Evolutionary conservation across 352 stramenopile species (phyloP).

Genomic region (Thalassiosira delicatula): DNA sequence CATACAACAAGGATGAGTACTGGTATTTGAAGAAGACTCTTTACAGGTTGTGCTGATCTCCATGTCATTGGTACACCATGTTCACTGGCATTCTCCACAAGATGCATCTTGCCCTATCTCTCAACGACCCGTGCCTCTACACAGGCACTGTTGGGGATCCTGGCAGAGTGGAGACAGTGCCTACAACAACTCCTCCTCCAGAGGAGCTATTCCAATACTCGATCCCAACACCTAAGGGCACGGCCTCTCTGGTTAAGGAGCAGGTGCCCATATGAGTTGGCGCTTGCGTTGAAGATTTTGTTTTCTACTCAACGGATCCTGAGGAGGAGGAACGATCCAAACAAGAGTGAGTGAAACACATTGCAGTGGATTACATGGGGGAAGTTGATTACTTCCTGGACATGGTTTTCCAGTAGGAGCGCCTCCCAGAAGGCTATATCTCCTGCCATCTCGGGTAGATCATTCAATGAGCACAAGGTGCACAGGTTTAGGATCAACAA

Average conservation of each 20-base stretch:
- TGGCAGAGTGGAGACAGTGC: too few species aligned
- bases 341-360: background rate
- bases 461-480: background rate
- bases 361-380: slow-evolving; percentile 18
- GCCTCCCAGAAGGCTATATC: background rate
- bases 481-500: background rate
- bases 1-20: background rate
- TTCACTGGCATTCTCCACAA: background rate
- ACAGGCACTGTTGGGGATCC: too few species aligned
- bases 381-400: slow-evolving; percentile 17
- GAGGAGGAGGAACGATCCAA: slow-evolving; percentile 1
- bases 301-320: background rate
- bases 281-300: too few species aligned
- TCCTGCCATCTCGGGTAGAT: background rate
- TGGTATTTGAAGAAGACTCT: background rate
- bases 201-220: too few species aligned
- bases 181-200: too few species aligned
- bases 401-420: background rate
- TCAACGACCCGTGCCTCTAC: too few species aligned
- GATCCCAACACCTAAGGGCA: too few species aligned
- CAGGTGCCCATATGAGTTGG: too few species aligned
- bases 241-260: too few species aligned
- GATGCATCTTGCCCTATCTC: too few species aligned
- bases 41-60: background rate
- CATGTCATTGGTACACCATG: background rate